Percentiles rank a stretch among this genome's conserved stretches.
phyloP scores from a whole-genome alignment of 139 green algal species.

The Chlorella sp. region DNA sequence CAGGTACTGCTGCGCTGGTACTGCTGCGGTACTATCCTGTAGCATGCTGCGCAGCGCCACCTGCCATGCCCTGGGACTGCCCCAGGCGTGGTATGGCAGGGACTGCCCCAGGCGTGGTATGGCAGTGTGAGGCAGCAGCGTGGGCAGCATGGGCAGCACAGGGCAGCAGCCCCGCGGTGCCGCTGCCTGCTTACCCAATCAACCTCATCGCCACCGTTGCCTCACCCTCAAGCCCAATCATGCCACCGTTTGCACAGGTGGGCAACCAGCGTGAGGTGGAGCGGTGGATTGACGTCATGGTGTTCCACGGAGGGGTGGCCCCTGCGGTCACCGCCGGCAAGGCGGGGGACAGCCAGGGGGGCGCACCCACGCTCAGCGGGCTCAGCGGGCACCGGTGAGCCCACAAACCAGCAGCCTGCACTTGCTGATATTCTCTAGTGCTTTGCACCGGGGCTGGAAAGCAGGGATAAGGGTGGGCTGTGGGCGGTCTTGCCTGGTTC shows the following conservation, averaged over 20 bases:
- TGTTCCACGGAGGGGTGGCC: conserved; percentile 16
- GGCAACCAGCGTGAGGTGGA: conserved; percentile 33
- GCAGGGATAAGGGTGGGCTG: too few relatives aligned
- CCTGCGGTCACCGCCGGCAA: neutral
- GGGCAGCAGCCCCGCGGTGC: neutral
- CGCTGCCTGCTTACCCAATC: neutral
- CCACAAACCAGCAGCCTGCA: neutral
- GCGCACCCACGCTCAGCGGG: neutral
- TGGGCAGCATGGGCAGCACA: too few relatives aligned
- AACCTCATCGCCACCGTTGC: neutral
- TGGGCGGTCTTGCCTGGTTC: too few relatives aligned
- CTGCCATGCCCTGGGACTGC: neutral
- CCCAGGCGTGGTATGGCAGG: too few relatives aligned
- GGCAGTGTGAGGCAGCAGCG: too few relatives aligned
- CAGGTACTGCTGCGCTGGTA: conserved; percentile 8
- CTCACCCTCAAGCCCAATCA: neutral
- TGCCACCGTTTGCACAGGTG: neutral
- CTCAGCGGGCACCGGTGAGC: conserved; percentile 7
- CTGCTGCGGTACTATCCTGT: neutral
- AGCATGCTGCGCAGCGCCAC: neutral
- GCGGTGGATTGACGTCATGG: conserved; percentile 18
- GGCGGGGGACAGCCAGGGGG: neutral
- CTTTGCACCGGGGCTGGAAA: too few relatives aligned
- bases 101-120: too few relatives aligned
- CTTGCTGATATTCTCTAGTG: too few relatives aligned